Evolutionary conservation across 768 basidiomycete genomes (phyloP), one percentile per base, ranked within the genome.

Genomic region (Naganishia vaughanmartiniae): DNA sequence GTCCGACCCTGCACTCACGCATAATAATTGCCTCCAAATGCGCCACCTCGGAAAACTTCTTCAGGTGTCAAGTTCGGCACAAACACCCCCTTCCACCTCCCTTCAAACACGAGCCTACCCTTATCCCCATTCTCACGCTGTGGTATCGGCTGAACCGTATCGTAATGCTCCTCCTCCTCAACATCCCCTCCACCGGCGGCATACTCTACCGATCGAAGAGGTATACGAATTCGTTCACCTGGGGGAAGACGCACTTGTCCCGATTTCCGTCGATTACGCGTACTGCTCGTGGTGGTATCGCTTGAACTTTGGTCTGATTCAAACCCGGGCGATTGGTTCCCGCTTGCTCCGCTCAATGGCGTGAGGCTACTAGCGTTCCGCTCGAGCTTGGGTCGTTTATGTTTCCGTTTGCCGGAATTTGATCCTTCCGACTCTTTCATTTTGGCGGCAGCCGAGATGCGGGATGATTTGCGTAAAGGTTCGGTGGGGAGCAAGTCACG

Each of bases 31-130:
- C 80, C 80, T 12, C 76, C 80, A 55, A 81, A 81, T 21, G 80
- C 80, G 10, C 80, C 80, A 1, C 74, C 75, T 19, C 48, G 28
- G 36, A 81, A 81, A 73, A 81, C 78, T 69, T 81, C 80, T 51
- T 78, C 74, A 0, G 80, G 80, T 0, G 79, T 79, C 11, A 81
- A 17, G 72, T 81, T 81, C 24, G 80, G 80, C 58, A 74, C 77
- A 67, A 81, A 81, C 10, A 80, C 74, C 17, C 66, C 76, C 39
- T 66, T 54, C 75, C 76, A 81, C 36, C 77, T 42, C 1, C 76
- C 77, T 34, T 80, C 77, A 60, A 81, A 81, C 0, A 77, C 17
- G 63, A 81, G 65, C 31, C 69, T 74, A 19, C 76, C 53, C n/a
- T 55, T 67, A 15, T 58, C 78, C 65, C 78, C 77, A 1, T 42